These are phyloP conservation scores for Rubus idaeus DNA, from an alignment of 306 rosid genomes.

Conservation along the genomic window DNA sequence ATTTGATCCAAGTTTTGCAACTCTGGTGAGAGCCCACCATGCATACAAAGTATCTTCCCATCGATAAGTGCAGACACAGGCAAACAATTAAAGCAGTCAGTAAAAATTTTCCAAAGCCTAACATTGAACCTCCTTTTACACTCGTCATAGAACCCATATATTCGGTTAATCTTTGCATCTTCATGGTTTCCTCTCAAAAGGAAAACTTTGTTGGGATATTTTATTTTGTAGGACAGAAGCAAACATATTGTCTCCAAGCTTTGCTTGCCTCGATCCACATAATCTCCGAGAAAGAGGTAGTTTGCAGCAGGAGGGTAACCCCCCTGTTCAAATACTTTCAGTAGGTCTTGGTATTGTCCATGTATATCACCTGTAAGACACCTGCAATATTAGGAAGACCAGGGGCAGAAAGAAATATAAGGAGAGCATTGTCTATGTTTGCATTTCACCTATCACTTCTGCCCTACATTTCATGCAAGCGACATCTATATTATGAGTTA, in stretches of 20 bases:
- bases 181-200: conserved; percentile 91
- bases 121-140: conserved; percentile 87
- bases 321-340: conserved; percentile 68
- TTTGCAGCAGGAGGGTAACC: conserved; percentile 79
- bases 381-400: conserved; percentile 32
- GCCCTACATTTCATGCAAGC: neutral
- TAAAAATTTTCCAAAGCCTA: conserved; percentile 83
- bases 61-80: conserved; percentile 83
- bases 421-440: conserved; percentile 10
- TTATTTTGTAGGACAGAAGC: conserved; percentile 79
- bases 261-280: conserved; percentile 88
- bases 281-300: conserved; percentile 82
- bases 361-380: conserved; percentile 77
- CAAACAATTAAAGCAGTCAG: conserved; percentile 79
- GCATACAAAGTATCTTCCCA: conserved; percentile 77
- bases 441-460: neutral
- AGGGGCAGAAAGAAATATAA: conserved; percentile 12
- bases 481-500: neutral
- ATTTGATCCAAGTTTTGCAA: conserved; percentile 67
- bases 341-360: conserved; percentile 76
- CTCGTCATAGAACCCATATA: conserved; percentile 86
- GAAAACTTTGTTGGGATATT: conserved; percentile 58
- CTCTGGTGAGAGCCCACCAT: conserved; percentile 82
- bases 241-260: conserved; percentile 87
- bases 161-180: conserved; percentile 82